These are phyloP conservation scores for Violaceomyces palustris DNA, from an alignment of 1,284 basidiomycete species.

Conservation along the genomic window DNA sequence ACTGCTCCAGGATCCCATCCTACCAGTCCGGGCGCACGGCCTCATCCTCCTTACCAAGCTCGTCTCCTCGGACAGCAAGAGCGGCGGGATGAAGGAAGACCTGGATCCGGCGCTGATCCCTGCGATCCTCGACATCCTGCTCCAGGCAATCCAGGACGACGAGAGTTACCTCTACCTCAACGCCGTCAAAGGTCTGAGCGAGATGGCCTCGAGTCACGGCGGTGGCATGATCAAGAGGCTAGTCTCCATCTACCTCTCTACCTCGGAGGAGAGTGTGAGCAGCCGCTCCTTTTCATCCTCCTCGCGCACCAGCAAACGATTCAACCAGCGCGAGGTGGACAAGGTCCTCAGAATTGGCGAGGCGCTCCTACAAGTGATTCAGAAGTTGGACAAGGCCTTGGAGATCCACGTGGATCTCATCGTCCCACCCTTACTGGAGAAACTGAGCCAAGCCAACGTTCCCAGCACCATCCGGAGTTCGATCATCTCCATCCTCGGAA, in stretches of 20 bases:
- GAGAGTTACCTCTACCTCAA: slow-evolving; percentile 94
- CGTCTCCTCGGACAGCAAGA: slow-evolving; percentile 24
- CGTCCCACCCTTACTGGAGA: slow-evolving; percentile 32
- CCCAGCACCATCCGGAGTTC: slow-evolving; percentile 43
- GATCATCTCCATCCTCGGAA: slow-evolving; percentile 44
- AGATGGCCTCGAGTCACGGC: slow-evolving; percentile 43
- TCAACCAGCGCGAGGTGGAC: slow-evolving; percentile 65
- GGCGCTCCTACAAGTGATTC: slow-evolving; percentile 73
- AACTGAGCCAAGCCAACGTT: slow-evolving; percentile 26
- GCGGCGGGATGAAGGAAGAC: slow-evolving; percentile 6
- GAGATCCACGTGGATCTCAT: slow-evolving; percentile 57
- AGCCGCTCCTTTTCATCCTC: neutral
- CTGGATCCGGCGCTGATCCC: slow-evolving; percentile 60
- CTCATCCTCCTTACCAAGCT: slow-evolving; percentile 41
- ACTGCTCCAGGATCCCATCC: slow-evolving; percentile 80
- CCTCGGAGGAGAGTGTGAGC: slow-evolving; percentile 1
- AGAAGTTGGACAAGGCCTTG: slow-evolving; percentile 67
- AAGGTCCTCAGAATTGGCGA: slow-evolving; percentile 77
- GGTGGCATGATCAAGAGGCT: slow-evolving; percentile 19
- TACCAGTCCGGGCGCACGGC: slow-evolving; percentile 94
- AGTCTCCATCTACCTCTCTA: slow-evolving; percentile 32
- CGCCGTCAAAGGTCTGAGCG: slow-evolving; percentile 80
- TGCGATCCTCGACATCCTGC: slow-evolving; percentile 78
- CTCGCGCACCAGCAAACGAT: neutral
- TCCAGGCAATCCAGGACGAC: slow-evolving; percentile 79